Evolutionary conservation across 768 basidiomycete species (phyloP).

Genomic region (Bullera alba): DNA sequence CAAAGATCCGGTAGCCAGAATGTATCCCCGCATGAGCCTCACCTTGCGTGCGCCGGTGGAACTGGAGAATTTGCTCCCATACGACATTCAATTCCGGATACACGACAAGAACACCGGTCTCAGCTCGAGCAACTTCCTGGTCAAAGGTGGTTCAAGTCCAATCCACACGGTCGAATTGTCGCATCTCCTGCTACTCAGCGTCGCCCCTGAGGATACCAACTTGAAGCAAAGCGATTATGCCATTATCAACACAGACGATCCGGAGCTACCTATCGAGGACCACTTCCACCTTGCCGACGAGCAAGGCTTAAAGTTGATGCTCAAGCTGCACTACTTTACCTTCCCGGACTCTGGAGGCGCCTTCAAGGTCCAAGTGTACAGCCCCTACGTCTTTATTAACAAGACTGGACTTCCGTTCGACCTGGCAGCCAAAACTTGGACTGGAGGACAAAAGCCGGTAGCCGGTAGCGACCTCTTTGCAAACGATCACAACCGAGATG

Average conservation of each 20-base stretch:
- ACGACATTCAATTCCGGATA: conserved; percentile 89
- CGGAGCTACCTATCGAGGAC: conserved; percentile 81
- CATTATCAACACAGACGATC: conserved; percentile 89
- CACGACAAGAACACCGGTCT: conserved; percentile 92
- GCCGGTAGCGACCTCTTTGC: conserved; percentile 65
- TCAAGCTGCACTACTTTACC: conserved; percentile 73
- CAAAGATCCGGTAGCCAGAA: conserved; percentile 58
- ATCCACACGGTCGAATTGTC: conserved; percentile 88
- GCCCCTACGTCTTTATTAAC: conserved; percentile 82
- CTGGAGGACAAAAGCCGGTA: conserved; percentile 63
- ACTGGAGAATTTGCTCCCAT: conserved; percentile 89
- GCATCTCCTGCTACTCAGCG: conserved; percentile 80
- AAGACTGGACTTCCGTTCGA: conserved; percentile 82
- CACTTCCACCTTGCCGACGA: conserved; percentile 65
- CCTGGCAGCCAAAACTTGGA: conserved; percentile 55
- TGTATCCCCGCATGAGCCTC: conserved; percentile 75
- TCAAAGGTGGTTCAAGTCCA: conserved; percentile 90
- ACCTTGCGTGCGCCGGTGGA: conserved; percentile 88
- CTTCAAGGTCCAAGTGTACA: conserved; percentile 90
- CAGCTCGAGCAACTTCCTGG: conserved; percentile 88
- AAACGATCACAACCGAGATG: conserved; percentile 47
- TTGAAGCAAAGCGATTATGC: conserved; percentile 93
- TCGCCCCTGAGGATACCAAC: conserved; percentile 78
- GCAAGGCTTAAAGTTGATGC: conserved; percentile 65
- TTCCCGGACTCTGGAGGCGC: conserved; percentile 88